Evolutionary conservation across 495 filamentous ascomycete species (phyloP).

Genomic region (Ascodesmis nigricans): DNA sequence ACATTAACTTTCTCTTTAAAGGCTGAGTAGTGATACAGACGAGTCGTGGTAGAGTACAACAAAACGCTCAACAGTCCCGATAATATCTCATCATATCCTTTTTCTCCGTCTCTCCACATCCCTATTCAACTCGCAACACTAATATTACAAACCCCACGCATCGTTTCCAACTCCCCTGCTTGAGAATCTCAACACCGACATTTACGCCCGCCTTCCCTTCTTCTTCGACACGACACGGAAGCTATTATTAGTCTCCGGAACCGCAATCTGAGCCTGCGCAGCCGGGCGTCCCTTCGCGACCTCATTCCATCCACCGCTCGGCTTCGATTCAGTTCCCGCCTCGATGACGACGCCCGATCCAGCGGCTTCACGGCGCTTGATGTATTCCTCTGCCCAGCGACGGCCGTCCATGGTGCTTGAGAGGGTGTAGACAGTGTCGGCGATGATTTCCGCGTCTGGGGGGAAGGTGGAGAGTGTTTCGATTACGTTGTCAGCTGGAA

Average conservation of each 20-base stretch:
- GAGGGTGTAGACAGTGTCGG: slow-evolving; percentile 67
- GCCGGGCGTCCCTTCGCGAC: slow-evolving; percentile 74
- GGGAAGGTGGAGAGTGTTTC: slow-evolving; percentile 51
- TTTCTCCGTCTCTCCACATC: no score
- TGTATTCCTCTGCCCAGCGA: slow-evolving; percentile 84
- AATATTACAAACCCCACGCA: no score
- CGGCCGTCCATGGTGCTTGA: slow-evolving; percentile 73
- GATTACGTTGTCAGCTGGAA: slow-evolving; percentile 59
- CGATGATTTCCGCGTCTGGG: slow-evolving; percentile 54
- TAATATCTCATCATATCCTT: no score
- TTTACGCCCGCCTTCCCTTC: slow-evolving; percentile 47
- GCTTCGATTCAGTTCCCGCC: slow-evolving; percentile 27
- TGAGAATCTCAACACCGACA: no score
- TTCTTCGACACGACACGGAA: slow-evolving; percentile 92
- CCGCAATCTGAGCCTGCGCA: slow-evolving; percentile 27
- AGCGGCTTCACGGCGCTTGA: slow-evolving; percentile 74
- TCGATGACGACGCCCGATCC: slow-evolving; percentile 61
- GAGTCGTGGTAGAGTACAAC: no score
- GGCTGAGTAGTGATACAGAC: no score
- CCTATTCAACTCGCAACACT: no score
- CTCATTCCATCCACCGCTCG: slow-evolving; percentile 72
- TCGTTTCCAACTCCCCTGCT: no score
- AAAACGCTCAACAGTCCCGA: no score
- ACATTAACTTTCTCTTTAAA: no score
- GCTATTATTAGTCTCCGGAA: slow-evolving; percentile 32